A percentile compares a stretch with the other conserved stretches of the same genome.
Evolutionary conservation across 495 filamentous ascomycete genomes (phyloP).

Genomic region (Clohesyomyces aquaticus): DNA sequence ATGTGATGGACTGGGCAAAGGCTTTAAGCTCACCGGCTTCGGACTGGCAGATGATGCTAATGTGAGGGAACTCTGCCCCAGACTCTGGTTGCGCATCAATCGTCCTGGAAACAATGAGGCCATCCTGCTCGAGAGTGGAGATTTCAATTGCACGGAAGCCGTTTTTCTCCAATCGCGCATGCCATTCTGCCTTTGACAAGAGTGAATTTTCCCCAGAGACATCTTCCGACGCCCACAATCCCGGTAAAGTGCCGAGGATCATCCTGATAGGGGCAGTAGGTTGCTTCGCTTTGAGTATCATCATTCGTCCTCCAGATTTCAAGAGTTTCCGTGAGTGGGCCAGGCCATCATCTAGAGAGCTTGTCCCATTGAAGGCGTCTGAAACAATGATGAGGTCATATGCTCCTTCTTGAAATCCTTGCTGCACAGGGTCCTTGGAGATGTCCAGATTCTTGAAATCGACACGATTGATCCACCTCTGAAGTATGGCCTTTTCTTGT

Average conservation of each 20-base stretch:
- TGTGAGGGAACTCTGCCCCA: not conserved
- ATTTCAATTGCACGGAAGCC: not conserved
- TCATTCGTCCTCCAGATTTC: conserved; percentile 7
- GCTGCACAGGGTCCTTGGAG: conserved; percentile 2
- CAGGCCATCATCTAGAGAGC: not conserved
- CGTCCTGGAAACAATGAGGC: not conserved
- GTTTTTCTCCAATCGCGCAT: not conserved
- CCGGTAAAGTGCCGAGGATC: conserved; percentile 7
- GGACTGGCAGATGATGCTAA: not conserved
- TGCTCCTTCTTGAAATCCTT: conserved; percentile 15
- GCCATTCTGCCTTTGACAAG: not conserved
- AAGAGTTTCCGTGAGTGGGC: not conserved
- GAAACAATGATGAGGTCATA: conserved; percentile 19
- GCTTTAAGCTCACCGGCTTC: not conserved
- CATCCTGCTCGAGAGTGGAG: not conserved
- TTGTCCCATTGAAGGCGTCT: conserved; percentile 13
- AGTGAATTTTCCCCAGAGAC: not conserved
- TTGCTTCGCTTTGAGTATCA: not conserved
- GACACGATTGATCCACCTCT: not conserved
- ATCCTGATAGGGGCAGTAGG: not conserved
- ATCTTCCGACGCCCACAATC: conserved; percentile 6
- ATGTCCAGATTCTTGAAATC: not conserved
- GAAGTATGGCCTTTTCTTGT: not conserved
- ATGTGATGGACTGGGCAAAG: not conserved
- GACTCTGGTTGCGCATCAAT: too few species aligned